Percentiles rank a stretch among this genome's conserved stretches.
These are phyloP conservation scores for Colletotrichum coccodes DNA, from an alignment of 2,329 filamentous ascomycete species.

Conservation along the genomic window DNA sequence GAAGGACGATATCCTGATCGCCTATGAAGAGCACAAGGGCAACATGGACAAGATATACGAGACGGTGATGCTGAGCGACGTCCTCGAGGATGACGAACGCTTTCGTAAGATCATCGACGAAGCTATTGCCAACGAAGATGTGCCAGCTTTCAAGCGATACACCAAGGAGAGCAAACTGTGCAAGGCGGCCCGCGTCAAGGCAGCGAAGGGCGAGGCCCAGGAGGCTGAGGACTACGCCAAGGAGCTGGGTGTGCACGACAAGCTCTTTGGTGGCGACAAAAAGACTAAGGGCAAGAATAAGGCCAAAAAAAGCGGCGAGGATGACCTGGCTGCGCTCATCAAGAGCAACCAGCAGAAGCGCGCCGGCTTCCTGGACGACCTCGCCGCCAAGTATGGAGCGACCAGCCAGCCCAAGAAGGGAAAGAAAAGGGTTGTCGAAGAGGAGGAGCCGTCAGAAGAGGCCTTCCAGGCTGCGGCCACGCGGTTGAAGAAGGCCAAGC, in stretches of 20 bases:
- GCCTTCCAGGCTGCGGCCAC: conserved; percentile 68
- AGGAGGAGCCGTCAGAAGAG: conserved; percentile 73
- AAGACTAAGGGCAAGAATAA: conserved; percentile 49
- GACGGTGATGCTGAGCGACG: conserved; percentile 86
- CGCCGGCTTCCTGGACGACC: conserved; percentile 73
- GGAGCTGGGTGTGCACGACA: conserved; percentile 78
- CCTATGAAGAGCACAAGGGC: conserved; percentile 79
- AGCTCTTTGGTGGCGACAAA: conserved; percentile 66
- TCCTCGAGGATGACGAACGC: conserved; percentile 84
- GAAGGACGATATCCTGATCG: conserved; percentile 77
- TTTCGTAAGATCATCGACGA: conserved; percentile 84
- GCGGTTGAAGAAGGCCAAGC: conserved; percentile 52
- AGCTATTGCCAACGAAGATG: conserved; percentile 77
- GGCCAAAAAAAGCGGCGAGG: conserved; percentile 56
- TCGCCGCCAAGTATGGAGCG: conserved; percentile 81
- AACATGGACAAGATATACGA: conserved; percentile 83
- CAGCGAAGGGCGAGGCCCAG: conserved; percentile 72
- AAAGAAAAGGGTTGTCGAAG: conserved; percentile 64
- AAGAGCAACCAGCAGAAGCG: conserved; percentile 74
- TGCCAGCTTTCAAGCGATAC: conserved; percentile 75
- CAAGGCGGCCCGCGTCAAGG: conserved; percentile 66
- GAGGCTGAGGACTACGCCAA: conserved; percentile 82
- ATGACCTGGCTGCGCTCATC: conserved; percentile 78
- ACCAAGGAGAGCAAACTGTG: conserved; percentile 77
- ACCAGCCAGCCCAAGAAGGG: conserved; percentile 58